A percentile compares a stretch with the other conserved stretches of the same genome.
phyloP scores from a whole-genome alignment of 805 yeast species.

The Millerago galiae region DNA sequence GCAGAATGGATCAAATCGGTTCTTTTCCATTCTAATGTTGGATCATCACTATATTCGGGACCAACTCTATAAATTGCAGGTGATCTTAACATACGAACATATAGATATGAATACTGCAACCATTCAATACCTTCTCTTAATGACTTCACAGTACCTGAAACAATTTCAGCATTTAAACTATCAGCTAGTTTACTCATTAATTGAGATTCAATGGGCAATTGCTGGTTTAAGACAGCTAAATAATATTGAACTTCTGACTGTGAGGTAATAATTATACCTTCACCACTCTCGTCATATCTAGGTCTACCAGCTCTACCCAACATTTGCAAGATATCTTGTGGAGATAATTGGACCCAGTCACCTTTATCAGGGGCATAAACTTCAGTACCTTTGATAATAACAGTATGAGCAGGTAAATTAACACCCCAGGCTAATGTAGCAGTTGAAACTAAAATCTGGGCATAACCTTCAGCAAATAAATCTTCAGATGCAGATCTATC shows the following conservation, averaged over 20 bases:
- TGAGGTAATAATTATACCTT: constrained; percentile 86
- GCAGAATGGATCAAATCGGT: constrained; percentile 75
- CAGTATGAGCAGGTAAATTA: constrained; percentile 91
- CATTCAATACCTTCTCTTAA: constrained; percentile 69
- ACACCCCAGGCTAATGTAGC: constrained; percentile 98
- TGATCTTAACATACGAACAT: constrained; percentile 66
- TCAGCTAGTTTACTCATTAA: constrained; percentile 66
- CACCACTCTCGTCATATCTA: constrained; percentile 85
- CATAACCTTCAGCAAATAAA: constrained; percentile 78
- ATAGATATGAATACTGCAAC: constrained; percentile 75
- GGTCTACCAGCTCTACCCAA: constrained; percentile 99
- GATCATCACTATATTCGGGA: constrained; percentile 50
- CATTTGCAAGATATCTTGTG: constrained; percentile 95
- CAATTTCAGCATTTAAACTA: constrained; percentile 81
- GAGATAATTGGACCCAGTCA: constrained; percentile 83
- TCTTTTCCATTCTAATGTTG: constrained; percentile 44
- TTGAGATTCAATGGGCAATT: constrained; percentile 89
- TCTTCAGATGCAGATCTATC: constrained; percentile 82
- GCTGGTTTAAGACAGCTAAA: constrained; percentile 84
- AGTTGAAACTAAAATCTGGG: constrained; percentile 81
- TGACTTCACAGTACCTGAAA: constrained; percentile 54
- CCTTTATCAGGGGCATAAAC: constrained; percentile 89
- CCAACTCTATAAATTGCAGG: constrained; percentile 76
- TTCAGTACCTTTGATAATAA: constrained; percentile 88
- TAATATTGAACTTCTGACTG: constrained; percentile 84